A percentile compares a stretch with the other conserved stretches of the same genome.
Conservation (phyloP, 1,139 yeast species). For the Yamadazyma oceani region DNA sequence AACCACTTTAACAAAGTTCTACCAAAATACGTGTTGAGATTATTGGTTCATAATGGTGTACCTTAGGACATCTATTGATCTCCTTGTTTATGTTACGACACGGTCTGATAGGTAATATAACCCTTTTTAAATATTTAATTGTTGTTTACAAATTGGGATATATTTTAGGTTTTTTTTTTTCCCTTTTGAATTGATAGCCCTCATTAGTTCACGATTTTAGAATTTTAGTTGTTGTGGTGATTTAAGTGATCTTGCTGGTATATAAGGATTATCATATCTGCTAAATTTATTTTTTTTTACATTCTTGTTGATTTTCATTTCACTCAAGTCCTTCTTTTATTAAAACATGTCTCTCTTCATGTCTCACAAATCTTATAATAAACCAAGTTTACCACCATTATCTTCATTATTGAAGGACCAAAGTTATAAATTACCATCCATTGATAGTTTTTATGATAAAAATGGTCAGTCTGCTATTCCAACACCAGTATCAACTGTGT, state of each 20-base stretch:
- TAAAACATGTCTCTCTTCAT: constrained; percentile 13
- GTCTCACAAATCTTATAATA: constrained; percentile 17
- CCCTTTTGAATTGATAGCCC: not conserved
- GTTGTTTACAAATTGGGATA: not conserved
- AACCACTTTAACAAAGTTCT: too few species aligned
- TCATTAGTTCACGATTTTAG: constrained; percentile 1
- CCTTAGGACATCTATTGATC: not conserved
- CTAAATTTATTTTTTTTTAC: constrained; percentile 1
- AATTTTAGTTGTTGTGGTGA: not conserved
- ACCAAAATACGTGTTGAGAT: too few species aligned
- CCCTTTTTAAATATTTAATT: constrained; percentile 2
- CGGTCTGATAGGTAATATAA: constrained; percentile 2
- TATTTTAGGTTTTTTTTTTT: not conserved
- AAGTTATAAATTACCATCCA: constrained; percentile 26
- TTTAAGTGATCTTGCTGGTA: not conserved
- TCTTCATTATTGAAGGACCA: constrained; percentile 31
- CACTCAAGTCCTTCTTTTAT: constrained; percentile 3
- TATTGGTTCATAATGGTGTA: not conserved
- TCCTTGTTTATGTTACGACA: constrained; percentile 1
- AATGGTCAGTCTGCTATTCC: constrained; percentile 4
- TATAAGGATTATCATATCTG: constrained; percentile 1
- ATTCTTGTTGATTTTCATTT: constrained; percentile 1
- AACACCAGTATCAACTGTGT: constrained; percentile 14
- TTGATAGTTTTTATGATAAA: constrained; percentile 19
- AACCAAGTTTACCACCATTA: constrained; percentile 43